These are phyloP conservation scores for Coprinopsis strossmayeri DNA, from an alignment of 768 basidiomycete species.

Conservation along the genomic window DNA sequence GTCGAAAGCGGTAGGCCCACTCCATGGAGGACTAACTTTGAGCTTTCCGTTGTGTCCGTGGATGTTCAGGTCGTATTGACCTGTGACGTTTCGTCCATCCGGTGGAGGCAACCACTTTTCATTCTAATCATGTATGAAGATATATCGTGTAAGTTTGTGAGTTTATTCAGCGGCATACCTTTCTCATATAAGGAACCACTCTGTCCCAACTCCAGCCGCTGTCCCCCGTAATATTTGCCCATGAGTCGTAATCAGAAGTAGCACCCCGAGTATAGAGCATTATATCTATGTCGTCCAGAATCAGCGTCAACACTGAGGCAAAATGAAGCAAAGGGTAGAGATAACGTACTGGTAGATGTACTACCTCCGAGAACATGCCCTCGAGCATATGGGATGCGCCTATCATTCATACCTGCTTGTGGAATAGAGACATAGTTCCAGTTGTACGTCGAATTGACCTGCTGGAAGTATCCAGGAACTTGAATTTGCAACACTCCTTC, in stretches of 20 bases:
- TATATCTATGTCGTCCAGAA: conserved; percentile 1
- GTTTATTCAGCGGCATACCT: not conserved
- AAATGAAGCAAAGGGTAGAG: not conserved
- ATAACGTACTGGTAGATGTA: conserved; percentile 13
- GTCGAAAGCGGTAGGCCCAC: conserved; percentile 22
- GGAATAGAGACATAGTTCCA: conserved; percentile 17
- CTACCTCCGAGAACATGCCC: conserved; percentile 15
- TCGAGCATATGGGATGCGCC: conserved; percentile 7
- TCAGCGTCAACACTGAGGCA: not conserved
- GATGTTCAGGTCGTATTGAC: conserved; percentile 28
- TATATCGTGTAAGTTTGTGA: conserved; percentile 11
- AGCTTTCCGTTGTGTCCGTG: conserved; percentile 30
- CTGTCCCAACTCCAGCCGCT: conserved; percentile 3
- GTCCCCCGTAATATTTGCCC: conserved; percentile 8
- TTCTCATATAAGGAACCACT: not conserved
- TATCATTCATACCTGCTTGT: conserved; percentile 13
- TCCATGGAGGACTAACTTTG: conserved; percentile 26
- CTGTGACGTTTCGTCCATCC: conserved; percentile 30
- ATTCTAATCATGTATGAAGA: conserved; percentile 20
- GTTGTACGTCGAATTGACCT: conserved; percentile 9
- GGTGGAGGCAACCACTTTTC: conserved; percentile 29
- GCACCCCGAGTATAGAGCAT: conserved; percentile 10
- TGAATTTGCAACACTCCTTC: conserved; percentile 12
- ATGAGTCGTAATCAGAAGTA: not conserved
- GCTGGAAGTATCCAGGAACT: conserved; percentile 14